Percentiles rank a stretch among this genome's conserved stretches.
Evolutionary conservation across 306 rosid genomes (phyloP).

Genomic region (Ziziphus jujuba): DNA sequence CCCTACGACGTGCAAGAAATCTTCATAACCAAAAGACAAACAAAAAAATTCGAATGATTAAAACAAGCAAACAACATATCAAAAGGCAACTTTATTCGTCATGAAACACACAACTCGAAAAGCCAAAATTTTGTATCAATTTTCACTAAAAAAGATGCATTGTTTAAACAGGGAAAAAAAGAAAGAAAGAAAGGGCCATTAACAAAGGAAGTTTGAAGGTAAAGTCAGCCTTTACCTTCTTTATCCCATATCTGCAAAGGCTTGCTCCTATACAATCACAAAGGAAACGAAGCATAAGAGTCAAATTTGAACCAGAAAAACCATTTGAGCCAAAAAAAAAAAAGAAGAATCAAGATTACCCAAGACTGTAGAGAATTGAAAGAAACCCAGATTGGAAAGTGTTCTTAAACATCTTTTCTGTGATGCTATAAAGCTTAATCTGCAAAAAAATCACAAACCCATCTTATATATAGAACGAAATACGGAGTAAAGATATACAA

Average conservation of each 20-base stretch:
- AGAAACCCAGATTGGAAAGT: constrained; percentile 97
- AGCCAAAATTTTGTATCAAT: not conserved
- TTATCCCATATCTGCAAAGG: constrained; percentile 99
- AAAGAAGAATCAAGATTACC: constrained; percentile 46
- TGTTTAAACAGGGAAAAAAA: not conserved
- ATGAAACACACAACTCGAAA: too few relatives aligned
- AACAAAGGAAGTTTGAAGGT: not conserved
- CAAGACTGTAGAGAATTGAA: constrained; percentile 90
- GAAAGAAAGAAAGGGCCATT: not conserved
- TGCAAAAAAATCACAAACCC: constrained; percentile 12
- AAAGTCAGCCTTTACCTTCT: constrained; percentile 64
- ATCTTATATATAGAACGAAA: too few relatives aligned
- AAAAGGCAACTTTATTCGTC: too few relatives aligned
- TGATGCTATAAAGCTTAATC: constrained; percentile 12
- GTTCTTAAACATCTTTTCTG: constrained; percentile 83
- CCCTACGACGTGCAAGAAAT: too few relatives aligned
- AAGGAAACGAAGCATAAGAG: constrained; percentile 21
- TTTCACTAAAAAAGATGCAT: not conserved
- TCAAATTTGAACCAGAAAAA: not conserved
- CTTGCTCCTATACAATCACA: constrained; percentile 64
- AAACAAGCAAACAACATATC: too few relatives aligned
- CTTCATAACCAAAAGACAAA: too few relatives aligned
- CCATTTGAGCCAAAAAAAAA: not conserved
- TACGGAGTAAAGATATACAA: too few relatives aligned
- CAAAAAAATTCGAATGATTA: too few relatives aligned